These are phyloP conservation scores for Fusarium protoensiforme DNA, from an alignment of 2,329 filamentous ascomycete genomes.

Conservation along the genomic window DNA sequence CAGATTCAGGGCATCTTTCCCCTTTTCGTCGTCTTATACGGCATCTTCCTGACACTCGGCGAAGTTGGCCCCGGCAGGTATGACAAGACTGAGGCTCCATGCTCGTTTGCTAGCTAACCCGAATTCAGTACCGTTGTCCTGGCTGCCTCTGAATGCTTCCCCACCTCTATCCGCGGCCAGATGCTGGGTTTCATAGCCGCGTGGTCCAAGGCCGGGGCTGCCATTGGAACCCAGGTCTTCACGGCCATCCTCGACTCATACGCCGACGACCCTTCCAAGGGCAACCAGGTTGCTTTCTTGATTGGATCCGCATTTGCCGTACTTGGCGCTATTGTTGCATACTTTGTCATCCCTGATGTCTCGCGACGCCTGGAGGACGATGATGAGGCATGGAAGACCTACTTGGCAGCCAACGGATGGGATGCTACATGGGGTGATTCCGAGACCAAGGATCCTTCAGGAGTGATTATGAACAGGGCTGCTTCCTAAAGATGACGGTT, in stretches of 20 bases:
- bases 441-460: conserved; percentile 40
- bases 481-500: background rate
- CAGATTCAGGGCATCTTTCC: conserved; percentile 59
- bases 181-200: conserved; percentile 61
- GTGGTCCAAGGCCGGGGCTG: conserved; percentile 60
- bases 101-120: background rate
- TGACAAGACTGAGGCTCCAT: background rate
- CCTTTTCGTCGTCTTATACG: conserved; percentile 63
- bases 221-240: conserved; percentile 63
- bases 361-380: conserved; percentile 42
- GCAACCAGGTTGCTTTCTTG: conserved; percentile 61
- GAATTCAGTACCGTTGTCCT: conserved; percentile 49
- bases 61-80: conserved; percentile 62
- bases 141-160: conserved; percentile 59
- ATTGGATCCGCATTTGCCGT: conserved; percentile 62
- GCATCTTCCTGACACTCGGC: conserved; percentile 59
- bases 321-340: conserved; percentile 50
- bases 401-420: conserved; percentile 43
- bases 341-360: conserved; percentile 41
- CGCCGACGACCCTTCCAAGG: conserved; percentile 52
- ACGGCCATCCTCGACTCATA: conserved; percentile 60
- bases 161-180: conserved; percentile 61
- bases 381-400: conserved; percentile 45
- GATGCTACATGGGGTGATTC: conserved; percentile 44
- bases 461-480: conserved; percentile 18